Percentiles rank a stretch among this genome's conserved stretches.
Conservation (phyloP, 192 early-diverging fungal species). For the Pilobolus umbonatus region DNA sequence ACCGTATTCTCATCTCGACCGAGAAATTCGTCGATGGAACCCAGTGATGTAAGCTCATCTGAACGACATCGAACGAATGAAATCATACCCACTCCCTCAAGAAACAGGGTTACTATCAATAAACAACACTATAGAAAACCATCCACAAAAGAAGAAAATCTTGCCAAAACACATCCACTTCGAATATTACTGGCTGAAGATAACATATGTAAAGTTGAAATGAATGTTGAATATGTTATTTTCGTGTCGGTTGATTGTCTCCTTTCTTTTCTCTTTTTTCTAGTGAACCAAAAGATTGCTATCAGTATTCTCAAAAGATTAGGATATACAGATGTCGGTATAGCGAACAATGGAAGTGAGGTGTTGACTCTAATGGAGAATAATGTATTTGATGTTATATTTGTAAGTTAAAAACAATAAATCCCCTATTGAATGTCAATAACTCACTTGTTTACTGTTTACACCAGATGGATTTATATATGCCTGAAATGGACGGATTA, state of each 20-base stretch:
- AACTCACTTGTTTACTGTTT: not conserved
- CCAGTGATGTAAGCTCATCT: too few relatives aligned
- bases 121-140: conserved; percentile 19
- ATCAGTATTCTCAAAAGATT: conserved; percentile 44
- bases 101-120: conserved; percentile 4
- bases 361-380: conserved; percentile 38
- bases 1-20: too few relatives aligned
- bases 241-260: too few relatives aligned
- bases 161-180: conserved; percentile 23
- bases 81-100: not conserved
- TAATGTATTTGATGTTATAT: conserved; percentile 41
- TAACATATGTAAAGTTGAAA: conserved; percentile 25
- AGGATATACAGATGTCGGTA: conserved; percentile 39
- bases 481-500: conserved; percentile 39
- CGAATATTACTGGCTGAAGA: conserved; percentile 34
- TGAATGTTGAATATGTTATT: not conserved
- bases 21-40: too few relatives aligned
- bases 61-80: too few relatives aligned
- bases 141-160: conserved; percentile 24
- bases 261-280: not conserved
- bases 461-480: conserved; percentile 36
- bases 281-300: conserved; percentile 50
- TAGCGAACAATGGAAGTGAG: conserved; percentile 46
- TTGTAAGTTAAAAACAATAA: conserved; percentile 23
- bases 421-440: too few relatives aligned